Conservation (phyloP, 306 rosid species). For the Acacia crassicarpa region DNA sequence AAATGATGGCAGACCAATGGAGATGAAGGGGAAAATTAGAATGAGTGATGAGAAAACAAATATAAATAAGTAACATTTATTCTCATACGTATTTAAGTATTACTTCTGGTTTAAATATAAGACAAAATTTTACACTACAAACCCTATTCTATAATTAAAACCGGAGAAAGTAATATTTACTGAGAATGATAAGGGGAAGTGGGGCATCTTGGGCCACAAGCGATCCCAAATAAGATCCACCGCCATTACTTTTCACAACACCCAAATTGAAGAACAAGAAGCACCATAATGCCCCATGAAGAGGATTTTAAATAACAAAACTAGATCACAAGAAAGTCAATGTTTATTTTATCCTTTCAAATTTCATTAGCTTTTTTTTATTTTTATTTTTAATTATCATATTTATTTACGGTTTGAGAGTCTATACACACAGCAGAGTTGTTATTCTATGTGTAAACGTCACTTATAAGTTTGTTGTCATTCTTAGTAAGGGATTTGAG, state of each 20-base stretch:
- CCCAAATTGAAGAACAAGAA: background rate
- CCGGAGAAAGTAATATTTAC: background rate
- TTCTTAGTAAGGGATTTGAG: background rate
- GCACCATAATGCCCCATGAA: background rate
- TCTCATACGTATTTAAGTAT: background rate
- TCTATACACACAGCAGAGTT: background rate
- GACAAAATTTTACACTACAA: no score
- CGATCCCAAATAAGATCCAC: background rate
- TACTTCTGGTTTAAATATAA: no score
- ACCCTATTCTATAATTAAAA: no score
- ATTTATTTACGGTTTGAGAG: background rate
- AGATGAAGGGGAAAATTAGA: background rate
- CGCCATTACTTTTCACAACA: background rate
- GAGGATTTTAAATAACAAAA: background rate
- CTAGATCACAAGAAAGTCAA: background rate
- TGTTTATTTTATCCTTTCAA: background rate
- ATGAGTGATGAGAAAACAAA: background rate
- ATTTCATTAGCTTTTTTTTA: background rate
- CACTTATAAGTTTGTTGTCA: background rate
- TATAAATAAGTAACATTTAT: background rate
- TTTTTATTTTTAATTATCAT: no score
- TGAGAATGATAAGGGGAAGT: background rate
- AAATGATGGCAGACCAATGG: background rate
- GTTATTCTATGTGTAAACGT: background rate
- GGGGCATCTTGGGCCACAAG: background rate